Base-by-base conservation (phyloP, 2,329 filamentous ascomycete species). In the Diplocarpon rosae region DNA sequence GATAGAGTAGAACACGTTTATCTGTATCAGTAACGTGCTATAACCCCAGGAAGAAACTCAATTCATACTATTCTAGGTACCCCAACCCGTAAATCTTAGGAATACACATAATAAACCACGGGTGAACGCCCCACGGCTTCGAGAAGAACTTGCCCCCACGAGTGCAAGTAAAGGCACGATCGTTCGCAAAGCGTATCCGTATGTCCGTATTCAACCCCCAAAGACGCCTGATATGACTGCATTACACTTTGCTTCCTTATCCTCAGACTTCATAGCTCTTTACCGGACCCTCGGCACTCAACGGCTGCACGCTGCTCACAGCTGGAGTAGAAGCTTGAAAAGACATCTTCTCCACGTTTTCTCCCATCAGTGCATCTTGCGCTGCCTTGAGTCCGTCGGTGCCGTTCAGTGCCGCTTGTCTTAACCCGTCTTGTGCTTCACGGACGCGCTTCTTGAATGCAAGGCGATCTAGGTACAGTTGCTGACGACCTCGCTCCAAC, bases 391-490 rank as follows among this genome's bases (percentile, higher is more conserved):
- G 49, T 14, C 59, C 62, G 10, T 62, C 54, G 28, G 62, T 59
- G 15, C 57, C 75, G n/a, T 66, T 55, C 13, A 50, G 43, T 38
- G 59, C 52, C 11, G 64, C 68, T 52, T 66, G 67, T 62, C 72
- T 74, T n/a, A 94, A 70, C 0, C 74, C 73, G 37, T 87, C 82
- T 65, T 95, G 86, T 0, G 88, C 83, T 50, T 89, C 84, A 43
- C 80, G 77, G 20, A 95, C 84, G 42, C 89, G 78, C 65, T 84
- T 83, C 69, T 92, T 88, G 69, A 96, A 95, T 2, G 84, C 77
- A 40, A 98, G 71, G 17, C 92, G 79, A 63, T 98, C 92, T 31
- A 96, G 70, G 71, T 96, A 95, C 14, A 98, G 75, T 63, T 95
- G 85, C 63, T 96, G 89, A 27, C 90, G 80, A 33, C 85, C 86